Evolutionary conservation across 805 yeast species (phyloP), one percentile per base, ranked within the genome.

Genomic region (Metschnikowia kofuensis): DNA sequence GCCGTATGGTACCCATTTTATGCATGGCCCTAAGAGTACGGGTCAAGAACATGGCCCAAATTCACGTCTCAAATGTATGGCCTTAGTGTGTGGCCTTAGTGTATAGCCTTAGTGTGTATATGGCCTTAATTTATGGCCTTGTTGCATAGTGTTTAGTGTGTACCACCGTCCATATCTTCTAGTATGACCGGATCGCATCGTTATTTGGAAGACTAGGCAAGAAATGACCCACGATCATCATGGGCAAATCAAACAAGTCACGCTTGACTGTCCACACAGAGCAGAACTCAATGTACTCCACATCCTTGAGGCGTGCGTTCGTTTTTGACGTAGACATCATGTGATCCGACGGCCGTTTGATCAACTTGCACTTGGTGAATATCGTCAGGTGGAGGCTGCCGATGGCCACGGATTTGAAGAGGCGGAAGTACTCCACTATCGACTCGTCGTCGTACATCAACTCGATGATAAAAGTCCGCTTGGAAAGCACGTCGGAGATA

Each of bases 251-350:
- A 67, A 87, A 88, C 42, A 84, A 81, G 67, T 88, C 96, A 56
- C 94, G 71, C 56, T 86, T 86, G 13, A 88, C 89, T 0, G 96
- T 88, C 90, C 94, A 86, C 13, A 88, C 88, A 38, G 89, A 82
- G 36, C 90, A 84, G 58, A 90, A 87, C 51, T 80, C 80, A 26
- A 84, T 76, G 47, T 47, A 69, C 13, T 62, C 70, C 10, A 38
- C 47, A 13, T 45, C 44, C 29, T 44, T 38, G 45, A 58, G 44
- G 40, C 52, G 47, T 14, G 61, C 57, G 41, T 55, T 59, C 15
- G 57, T 51, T 48, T 59, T 37, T 35, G 62, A 47, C 2, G 47
- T 39, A 66, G 53, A 36, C 38, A 44, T 37, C 34, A 37, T 34
- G 40, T 37, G 41, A 43, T 44, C 44, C 30, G 51, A 47, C 40